Conservation (phyloP, 768 basidiomycete species). For the Candolleomyces aberdarensis region DNA sequence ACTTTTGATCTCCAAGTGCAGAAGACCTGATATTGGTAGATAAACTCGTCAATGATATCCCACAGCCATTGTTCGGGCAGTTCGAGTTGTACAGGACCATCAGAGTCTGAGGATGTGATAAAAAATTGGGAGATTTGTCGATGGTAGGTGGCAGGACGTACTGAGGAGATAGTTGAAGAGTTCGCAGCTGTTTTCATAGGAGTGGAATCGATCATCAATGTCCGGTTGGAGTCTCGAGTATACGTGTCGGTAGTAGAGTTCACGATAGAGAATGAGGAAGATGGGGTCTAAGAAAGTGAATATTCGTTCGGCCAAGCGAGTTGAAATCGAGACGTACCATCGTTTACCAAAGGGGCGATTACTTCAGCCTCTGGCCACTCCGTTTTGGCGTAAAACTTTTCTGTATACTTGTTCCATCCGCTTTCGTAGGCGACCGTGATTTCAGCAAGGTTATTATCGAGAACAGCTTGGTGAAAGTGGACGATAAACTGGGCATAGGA, state of each 20-base stretch:
- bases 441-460: slow-evolving; percentile 85
- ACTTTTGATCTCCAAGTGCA: slow-evolving; percentile 87
- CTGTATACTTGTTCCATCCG: slow-evolving; percentile 95
- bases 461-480: slow-evolving; percentile 90
- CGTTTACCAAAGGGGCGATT: slow-evolving; percentile 91
- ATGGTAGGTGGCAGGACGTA: slow-evolving; percentile 32
- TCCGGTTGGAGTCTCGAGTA: slow-evolving; percentile 94
- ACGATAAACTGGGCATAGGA: slow-evolving; percentile 72
- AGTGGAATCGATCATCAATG: slow-evolving; percentile 96
- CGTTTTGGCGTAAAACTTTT: slow-evolving; percentile 90
- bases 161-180: slow-evolving; percentile 97
- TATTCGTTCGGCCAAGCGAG: not conserved
- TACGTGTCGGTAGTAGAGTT: slow-evolving; percentile 93
- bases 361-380: slow-evolving; percentile 99
- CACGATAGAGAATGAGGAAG: slow-evolving; percentile 95
- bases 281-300: slow-evolving; percentile 63
- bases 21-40: slow-evolving; percentile 98
- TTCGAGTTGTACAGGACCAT: slow-evolving; percentile 89
- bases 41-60: slow-evolving; percentile 97
- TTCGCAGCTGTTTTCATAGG: slow-evolving; percentile 97
- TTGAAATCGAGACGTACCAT: slow-evolving; percentile 51
- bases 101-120: slow-evolving; percentile 63
- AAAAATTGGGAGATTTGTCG: not conserved
- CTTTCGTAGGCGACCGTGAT: slow-evolving; percentile 94
- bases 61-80: slow-evolving; percentile 98